These are phyloP conservation scores for Podospora pseudopauciseta DNA, from an alignment of 495 filamentous ascomycete genomes.

Conservation along the genomic window DNA sequence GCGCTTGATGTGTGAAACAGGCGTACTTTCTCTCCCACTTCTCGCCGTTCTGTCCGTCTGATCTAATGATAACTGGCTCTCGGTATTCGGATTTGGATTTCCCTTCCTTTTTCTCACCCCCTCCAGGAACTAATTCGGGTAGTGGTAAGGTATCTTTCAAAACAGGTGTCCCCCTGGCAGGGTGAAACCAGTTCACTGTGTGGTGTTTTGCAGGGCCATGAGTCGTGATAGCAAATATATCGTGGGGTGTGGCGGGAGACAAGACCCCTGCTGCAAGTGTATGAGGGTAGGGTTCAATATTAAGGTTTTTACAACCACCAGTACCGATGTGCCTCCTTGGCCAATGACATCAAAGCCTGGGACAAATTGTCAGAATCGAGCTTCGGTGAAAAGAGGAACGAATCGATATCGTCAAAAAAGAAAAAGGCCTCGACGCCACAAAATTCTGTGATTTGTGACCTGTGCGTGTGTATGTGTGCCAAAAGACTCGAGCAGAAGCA, in stretches of 20 bases:
- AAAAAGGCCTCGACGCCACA: background rate
- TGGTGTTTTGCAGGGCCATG: background rate
- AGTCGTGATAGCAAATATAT: background rate
- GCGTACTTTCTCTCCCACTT: too few relatives aligned
- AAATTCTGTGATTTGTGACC: background rate
- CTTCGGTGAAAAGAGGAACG: background rate
- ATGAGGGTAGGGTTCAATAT: background rate
- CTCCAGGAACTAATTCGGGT: too few relatives aligned
- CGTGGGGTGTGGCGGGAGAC: background rate
- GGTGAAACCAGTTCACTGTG: background rate
- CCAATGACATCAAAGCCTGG: background rate
- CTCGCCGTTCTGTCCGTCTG: too few relatives aligned
- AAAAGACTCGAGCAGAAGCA: background rate
- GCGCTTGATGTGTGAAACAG: too few relatives aligned
- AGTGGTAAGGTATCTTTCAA: too few relatives aligned
- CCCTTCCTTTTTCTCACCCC: too few relatives aligned
- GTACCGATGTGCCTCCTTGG: background rate
- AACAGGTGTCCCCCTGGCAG: background rate
- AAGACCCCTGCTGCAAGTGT: background rate
- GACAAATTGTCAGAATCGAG: background rate
- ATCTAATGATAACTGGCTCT: too few relatives aligned
- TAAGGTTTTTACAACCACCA: background rate
- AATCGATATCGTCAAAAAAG: background rate
- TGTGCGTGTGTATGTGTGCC: background rate
- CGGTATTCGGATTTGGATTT: too few relatives aligned